These are phyloP conservation scores for Quercus berberidifolia DNA, from an alignment of 306 rosid genomes.

Conservation along the genomic window DNA sequence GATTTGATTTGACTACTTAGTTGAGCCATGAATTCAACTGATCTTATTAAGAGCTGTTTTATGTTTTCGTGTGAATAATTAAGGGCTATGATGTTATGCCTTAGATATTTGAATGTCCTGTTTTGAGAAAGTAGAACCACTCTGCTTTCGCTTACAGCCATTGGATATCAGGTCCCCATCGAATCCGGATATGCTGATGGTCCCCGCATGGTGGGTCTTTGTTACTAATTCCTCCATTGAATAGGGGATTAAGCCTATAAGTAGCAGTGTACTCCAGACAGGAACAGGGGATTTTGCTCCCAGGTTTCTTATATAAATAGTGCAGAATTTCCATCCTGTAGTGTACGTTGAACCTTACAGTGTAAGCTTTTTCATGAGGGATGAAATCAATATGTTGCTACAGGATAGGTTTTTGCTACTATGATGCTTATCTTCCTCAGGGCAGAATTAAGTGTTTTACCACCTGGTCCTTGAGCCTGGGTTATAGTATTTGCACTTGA, in stretches of 20 bases:
- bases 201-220: not conserved
- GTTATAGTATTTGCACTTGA: not conserved
- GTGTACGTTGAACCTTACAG: no score
- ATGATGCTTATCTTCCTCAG: not conserved
- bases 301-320: no score
- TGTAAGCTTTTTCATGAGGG: not conserved
- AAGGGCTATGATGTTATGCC: no score
- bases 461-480: conserved; percentile 12
- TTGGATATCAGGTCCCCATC: not conserved
- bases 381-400: not conserved
- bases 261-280: not conserved
- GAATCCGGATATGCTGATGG: not conserved
- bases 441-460: not conserved
- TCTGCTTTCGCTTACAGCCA: not conserved
- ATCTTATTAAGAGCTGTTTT: not conserved
- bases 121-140: not conserved
- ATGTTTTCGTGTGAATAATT: not conserved
- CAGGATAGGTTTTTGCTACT: not conserved
- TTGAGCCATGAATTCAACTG: not conserved
- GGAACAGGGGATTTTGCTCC: no score
- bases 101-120: not conserved
- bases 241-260: not conserved
- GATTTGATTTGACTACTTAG: not conserved
- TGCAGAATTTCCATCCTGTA: no score
- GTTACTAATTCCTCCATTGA: not conserved